Conservation (phyloP, 352 stramenopile species). For the Phytophthora melonis region DNA sequence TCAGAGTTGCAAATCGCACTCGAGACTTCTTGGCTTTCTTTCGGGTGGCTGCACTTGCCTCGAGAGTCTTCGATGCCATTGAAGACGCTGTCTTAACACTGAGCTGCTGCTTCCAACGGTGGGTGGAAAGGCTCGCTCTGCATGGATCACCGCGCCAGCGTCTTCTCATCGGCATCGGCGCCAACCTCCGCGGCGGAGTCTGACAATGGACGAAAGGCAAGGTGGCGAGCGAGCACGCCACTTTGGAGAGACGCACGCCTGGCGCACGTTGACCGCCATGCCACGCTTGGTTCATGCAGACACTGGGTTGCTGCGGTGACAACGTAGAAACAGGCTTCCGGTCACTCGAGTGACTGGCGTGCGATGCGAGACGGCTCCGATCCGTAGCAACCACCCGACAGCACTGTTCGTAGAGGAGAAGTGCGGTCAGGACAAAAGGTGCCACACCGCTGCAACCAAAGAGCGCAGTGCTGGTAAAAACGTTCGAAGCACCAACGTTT, state of each 20-base stretch:
- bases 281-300: neutral
- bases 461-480: too few relatives aligned
- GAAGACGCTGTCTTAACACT: neutral
- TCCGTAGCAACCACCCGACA: neutral
- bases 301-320: neutral
- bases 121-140: neutral
- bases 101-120: neutral
- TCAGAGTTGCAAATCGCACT: slow-evolving; percentile 30
- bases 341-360: slow-evolving; percentile 4
- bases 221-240: slow-evolving; percentile 8
- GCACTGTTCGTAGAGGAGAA: too few relatives aligned
- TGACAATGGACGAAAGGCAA: neutral
- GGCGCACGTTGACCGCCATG: neutral
- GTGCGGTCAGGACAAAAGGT: neutral
- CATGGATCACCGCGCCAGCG: neutral
- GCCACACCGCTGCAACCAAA: neutral
- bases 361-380: neutral
- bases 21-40: slow-evolving; percentile 13
- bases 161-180: neutral
- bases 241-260: neutral
- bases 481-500: too few relatives aligned
- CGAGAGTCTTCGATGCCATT: neutral
- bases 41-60: neutral
- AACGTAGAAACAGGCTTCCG: too few relatives aligned
- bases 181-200: neutral